A percentile compares a stretch with the other conserved stretches of the same genome.
Evolutionary conservation across 306 rosid genomes (phyloP).

Genomic region (Quercus robur): DNA sequence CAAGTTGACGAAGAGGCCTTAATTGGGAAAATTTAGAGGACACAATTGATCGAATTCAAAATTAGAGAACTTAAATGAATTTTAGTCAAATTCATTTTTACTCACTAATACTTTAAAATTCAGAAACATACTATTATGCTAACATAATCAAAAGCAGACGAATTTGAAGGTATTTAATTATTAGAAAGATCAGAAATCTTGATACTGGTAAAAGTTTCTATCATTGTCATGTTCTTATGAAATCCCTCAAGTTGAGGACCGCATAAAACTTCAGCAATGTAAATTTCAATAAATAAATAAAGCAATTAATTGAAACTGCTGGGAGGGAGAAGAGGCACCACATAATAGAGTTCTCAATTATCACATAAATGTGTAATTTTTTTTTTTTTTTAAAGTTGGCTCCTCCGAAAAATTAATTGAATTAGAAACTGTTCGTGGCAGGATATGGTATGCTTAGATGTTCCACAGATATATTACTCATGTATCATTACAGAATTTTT

Average conservation of each 20-base stretch:
- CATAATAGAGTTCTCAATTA: neutral
- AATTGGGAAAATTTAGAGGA: too few relatives aligned
- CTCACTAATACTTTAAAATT: neutral
- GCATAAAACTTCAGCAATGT: neutral
- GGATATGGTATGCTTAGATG: neutral
- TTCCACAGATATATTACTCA: neutral
- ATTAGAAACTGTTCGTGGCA: neutral
- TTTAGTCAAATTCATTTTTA: too few relatives aligned
- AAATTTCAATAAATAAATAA: neutral
- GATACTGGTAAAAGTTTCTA: neutral
- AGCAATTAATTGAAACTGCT: neutral
- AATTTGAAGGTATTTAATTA: neutral
- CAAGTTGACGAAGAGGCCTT: too few relatives aligned
- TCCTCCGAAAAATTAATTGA: neutral
- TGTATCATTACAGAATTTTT: conserved; percentile 14
- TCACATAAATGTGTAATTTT: neutral
- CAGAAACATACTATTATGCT: neutral
- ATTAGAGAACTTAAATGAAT: too few relatives aligned
- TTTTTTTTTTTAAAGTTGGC: neutral
- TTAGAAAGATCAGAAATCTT: neutral
- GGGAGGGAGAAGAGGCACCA: neutral
- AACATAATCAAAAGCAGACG: neutral
- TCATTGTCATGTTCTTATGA: neutral
- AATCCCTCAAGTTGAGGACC: neutral
- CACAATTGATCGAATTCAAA: too few relatives aligned